A percentile compares a stretch with the other conserved stretches of the same genome.
phyloP scores from a whole-genome alignment of 352 stramenopile species.

The Phytophthora idaei region DNA sequence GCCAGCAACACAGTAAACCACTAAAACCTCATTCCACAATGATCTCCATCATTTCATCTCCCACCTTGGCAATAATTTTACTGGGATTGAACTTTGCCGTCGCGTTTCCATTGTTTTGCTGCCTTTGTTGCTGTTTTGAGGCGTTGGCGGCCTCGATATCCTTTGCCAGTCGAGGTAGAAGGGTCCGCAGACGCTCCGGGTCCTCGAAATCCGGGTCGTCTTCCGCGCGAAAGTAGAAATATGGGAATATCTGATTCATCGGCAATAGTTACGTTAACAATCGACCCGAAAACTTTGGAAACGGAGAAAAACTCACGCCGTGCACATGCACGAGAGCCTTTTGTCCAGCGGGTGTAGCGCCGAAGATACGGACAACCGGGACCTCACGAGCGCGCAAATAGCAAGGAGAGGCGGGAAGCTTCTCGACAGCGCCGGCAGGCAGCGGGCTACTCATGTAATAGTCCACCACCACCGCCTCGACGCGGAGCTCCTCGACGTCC shows the following conservation, averaged over 20 bases:
- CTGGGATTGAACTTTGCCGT: neutral
- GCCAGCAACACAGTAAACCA: neutral
- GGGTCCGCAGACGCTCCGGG: conserved; percentile 47
- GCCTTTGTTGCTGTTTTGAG: conserved; percentile 50
- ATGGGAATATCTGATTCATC: conserved; percentile 77
- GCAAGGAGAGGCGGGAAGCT: conserved; percentile 62
- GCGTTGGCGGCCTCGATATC: conserved; percentile 69
- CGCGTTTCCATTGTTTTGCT: conserved; percentile 17
- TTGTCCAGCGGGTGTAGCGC: conserved; percentile 88
- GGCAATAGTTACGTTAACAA: neutral
- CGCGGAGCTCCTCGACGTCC: conserved; percentile 52
- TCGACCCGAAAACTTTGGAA: neutral
- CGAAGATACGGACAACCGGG: conserved; percentile 90
- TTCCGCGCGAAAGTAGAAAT: conserved; percentile 89
- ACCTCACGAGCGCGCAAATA: conserved; percentile 73
- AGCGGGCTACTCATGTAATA: conserved; percentile 81
- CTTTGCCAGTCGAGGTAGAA: conserved; percentile 74
- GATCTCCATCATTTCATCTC: neutral
- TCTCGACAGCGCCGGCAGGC: conserved; percentile 45
- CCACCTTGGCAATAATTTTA: conserved; percentile 80
- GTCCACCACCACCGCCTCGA: conserved; percentile 84
- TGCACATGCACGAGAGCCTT: conserved; percentile 92
- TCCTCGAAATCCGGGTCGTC: conserved; percentile 70
- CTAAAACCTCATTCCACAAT: neutral
- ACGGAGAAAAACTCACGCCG: conserved; percentile 51